Evolutionary conservation across 768 basidiomycete species (phyloP).

Genomic region (Cystobasidium onofrii): DNA sequence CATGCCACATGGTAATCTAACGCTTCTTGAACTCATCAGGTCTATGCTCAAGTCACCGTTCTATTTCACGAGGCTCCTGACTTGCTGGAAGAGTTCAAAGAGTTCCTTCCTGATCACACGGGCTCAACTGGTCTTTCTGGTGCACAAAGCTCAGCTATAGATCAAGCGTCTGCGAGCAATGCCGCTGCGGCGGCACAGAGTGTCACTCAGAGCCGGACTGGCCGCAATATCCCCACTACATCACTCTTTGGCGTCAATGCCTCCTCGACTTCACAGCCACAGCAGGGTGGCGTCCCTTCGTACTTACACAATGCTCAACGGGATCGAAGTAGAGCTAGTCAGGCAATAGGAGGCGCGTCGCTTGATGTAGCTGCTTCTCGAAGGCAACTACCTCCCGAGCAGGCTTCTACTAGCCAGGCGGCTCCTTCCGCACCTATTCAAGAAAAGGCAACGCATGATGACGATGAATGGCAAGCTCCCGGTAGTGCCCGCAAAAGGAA

Average conservation of each 20-base stretch:
- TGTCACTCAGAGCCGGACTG: neutral
- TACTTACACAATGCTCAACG: slow-evolving; percentile 13
- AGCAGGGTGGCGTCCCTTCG: neutral
- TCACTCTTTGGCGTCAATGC: slow-evolving; percentile 30
- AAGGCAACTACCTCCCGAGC: neutral
- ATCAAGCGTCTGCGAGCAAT: neutral
- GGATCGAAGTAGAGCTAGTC: neutral
- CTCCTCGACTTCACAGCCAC: slow-evolving; percentile 2
- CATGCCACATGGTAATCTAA: neutral
- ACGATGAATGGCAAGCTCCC: slow-evolving; percentile 24
- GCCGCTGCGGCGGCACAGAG: neutral
- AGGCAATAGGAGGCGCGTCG: neutral
- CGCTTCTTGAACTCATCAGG: slow-evolving; percentile 17
- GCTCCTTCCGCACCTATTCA: neutral
- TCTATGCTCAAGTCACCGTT: slow-evolving; percentile 41
- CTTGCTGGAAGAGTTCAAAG: slow-evolving; percentile 43
- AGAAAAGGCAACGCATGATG: neutral
- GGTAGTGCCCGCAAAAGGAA: slow-evolving; percentile 1
- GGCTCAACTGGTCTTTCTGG: slow-evolving; percentile 13
- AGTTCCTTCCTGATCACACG: slow-evolving; percentile 42
- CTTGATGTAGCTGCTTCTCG: slow-evolving; percentile 16
- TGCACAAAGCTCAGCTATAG: neutral
- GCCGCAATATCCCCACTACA: slow-evolving; percentile 5
- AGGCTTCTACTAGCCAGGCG: neutral
- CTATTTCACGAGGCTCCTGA: slow-evolving; percentile 42